Evolutionary conservation across 768 basidiomycete species (phyloP).

Genomic region (Albatrellus ellisii): DNA sequence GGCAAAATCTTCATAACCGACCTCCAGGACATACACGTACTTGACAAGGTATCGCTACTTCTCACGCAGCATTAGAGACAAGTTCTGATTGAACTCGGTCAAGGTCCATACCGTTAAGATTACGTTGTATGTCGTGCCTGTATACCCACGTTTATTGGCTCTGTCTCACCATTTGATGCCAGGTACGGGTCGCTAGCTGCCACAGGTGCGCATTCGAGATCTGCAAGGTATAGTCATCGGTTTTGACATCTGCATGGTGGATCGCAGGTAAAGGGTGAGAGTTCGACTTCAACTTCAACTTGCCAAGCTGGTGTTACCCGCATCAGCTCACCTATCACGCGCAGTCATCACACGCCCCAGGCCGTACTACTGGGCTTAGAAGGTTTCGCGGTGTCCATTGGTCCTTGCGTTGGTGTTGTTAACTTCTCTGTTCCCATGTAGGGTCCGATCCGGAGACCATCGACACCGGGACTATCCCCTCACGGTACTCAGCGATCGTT

Average conservation of each 20-base stretch:
- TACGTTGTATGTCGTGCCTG: constrained; percentile 42
- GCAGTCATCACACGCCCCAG: constrained; percentile 78
- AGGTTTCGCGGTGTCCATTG: constrained; percentile 20
- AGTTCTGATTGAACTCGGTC: constrained; percentile 1
- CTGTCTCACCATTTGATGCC: not conserved
- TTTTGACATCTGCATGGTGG: constrained; percentile 3
- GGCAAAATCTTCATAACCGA: constrained; percentile 80
- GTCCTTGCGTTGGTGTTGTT: not conserved
- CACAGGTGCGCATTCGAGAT: constrained; percentile 40
- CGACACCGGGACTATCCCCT: constrained; percentile 72
- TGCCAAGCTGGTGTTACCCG: not conserved
- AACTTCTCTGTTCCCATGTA: constrained; percentile 13
- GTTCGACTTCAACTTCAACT: constrained; percentile 4
- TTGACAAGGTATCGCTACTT: constrained; percentile 44
- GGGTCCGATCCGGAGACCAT: constrained; percentile 90
- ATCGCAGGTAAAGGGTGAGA: constrained; percentile 61
- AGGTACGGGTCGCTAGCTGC: constrained; percentile 92
- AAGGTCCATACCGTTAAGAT: constrained; percentile 77
- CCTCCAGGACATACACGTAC: constrained; percentile 48
- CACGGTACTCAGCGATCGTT: constrained; percentile 60
- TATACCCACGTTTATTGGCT: not conserved
- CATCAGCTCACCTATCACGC: constrained; percentile 44
- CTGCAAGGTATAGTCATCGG: not conserved
- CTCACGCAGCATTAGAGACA: not conserved
- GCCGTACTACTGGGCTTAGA: constrained; percentile 76